Evolutionary conservation across 2,329 filamentous ascomycete species (phyloP).

Genomic region (Cladosporium oxysporum): DNA sequence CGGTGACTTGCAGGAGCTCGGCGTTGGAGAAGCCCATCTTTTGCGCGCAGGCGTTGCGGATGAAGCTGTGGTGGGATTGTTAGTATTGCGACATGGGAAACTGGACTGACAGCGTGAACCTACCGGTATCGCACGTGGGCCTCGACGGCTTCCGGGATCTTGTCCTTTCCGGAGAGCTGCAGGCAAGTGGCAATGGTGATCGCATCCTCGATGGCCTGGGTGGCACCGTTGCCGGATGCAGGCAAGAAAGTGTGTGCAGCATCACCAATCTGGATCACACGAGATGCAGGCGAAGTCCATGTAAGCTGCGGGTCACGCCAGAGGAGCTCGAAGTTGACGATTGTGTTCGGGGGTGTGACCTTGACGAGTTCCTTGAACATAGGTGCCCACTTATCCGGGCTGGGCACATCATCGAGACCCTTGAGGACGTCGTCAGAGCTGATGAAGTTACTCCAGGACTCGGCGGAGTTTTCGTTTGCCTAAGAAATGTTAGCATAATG

Average conservation of each 20-base stretch:
- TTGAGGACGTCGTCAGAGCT: constrained; percentile 48
- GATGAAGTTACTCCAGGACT: constrained; percentile 52
- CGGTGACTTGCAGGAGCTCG: constrained; percentile 50
- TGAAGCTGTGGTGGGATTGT: constrained; percentile 39
- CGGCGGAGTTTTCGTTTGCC: constrained; percentile 47
- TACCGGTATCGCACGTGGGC: constrained; percentile 46
- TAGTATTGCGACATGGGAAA: constrained; percentile 1
- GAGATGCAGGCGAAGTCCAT: constrained; percentile 46
- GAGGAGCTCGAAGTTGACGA: constrained; percentile 52
- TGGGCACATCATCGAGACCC: constrained; percentile 48
- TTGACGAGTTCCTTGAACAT: constrained; percentile 50
- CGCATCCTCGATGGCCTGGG: constrained; percentile 49
- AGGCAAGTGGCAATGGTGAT: constrained; percentile 49
- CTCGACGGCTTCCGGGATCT: constrained; percentile 41
- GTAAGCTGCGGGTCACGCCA: constrained; percentile 49
- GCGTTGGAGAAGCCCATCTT: constrained; percentile 52
- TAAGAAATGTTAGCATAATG: constrained; percentile 22
- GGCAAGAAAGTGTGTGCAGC: constrained; percentile 50
- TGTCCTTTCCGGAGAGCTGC: constrained; percentile 46
- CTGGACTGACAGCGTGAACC: constrained; percentile 17
- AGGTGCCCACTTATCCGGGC: constrained; percentile 46
- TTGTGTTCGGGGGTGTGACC: constrained; percentile 47
- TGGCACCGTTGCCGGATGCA: constrained; percentile 47
- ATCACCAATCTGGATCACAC: constrained; percentile 49
- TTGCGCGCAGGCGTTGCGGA: constrained; percentile 51